These are phyloP conservation scores for Fragaria iinumae DNA, from an alignment of 306 rosid species.

Conservation along the genomic window DNA sequence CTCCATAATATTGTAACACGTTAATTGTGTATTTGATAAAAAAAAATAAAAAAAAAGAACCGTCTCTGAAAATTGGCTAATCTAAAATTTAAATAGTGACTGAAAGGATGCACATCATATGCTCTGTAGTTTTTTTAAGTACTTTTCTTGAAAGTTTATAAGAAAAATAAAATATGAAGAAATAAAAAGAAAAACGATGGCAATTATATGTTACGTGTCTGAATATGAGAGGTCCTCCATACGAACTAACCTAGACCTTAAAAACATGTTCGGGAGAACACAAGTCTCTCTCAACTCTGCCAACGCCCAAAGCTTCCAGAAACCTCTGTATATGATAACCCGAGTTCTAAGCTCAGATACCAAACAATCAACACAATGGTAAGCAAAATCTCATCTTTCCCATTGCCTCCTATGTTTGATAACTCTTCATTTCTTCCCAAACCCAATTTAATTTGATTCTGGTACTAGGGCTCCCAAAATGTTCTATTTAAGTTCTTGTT, in stretches of 20 bases:
- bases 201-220: not conserved
- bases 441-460: not conserved
- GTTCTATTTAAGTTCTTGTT: not conserved
- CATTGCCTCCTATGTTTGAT: not conserved
- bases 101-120: too few relatives aligned
- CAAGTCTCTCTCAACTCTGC: not conserved
- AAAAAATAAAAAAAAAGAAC: too few relatives aligned
- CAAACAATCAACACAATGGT: constrained; percentile 37
- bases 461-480: constrained; percentile 1
- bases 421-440: not conserved
- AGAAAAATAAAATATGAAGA: too few relatives aligned
- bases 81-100: too few relatives aligned
- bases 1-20: too few relatives aligned
- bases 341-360: constrained; percentile 6
- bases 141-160: too few relatives aligned
- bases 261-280: not conserved
- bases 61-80: too few relatives aligned
- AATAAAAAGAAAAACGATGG: not conserved
- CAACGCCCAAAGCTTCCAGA: constrained; percentile 16
- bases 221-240: not conserved
- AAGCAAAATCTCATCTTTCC: constrained; percentile 15
- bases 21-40: too few relatives aligned
- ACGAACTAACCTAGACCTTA: not conserved
- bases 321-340: constrained; percentile 31
- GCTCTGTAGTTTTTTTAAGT: too few relatives aligned